These are phyloP conservation scores for Iris pallida DNA, from an alignment of 116 monocot species.

Conservation along the genomic window DNA sequence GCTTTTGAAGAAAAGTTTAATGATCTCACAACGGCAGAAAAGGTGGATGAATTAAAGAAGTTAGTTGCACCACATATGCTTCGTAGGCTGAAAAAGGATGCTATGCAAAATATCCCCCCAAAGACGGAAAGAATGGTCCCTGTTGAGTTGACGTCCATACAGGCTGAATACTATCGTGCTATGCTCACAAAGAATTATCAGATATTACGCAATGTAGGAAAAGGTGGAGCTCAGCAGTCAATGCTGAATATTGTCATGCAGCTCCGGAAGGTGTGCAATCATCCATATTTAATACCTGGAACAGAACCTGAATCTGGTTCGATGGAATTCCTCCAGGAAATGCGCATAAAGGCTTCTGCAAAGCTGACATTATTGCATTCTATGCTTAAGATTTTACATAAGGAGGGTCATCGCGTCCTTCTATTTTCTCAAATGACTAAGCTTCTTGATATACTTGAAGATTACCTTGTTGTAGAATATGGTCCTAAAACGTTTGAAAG, in stretches of 20 bases:
- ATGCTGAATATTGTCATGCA: constrained; percentile 96
- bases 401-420: constrained; percentile 86
- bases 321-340: constrained; percentile 77
- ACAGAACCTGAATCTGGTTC: constrained; percentile 88
- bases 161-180: constrained; percentile 86
- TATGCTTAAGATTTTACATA: constrained; percentile 74
- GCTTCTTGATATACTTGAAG: constrained; percentile 92
- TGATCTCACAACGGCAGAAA: constrained; percentile 83
- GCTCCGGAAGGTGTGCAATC: constrained; percentile 88
- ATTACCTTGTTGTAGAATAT: constrained; percentile 73
- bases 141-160: constrained; percentile 84
- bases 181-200: constrained; percentile 95
- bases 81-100: constrained; percentile 83
- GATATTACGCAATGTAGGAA: constrained; percentile 73
- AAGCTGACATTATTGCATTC: constrained; percentile 75
- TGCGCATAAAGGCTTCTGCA: constrained; percentile 93
- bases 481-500: constrained; percentile 82
- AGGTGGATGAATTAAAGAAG: constrained; percentile 89
- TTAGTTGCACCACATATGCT: constrained; percentile 94
- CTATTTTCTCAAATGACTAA: constrained; percentile 98
- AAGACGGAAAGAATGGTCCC: constrained; percentile 87
- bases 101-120: constrained; percentile 90
- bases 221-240: constrained; percentile 70
- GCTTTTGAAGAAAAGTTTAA: constrained; percentile 89
- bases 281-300: constrained; percentile 89